Conservation (phyloP, 257 asterid species). For the Solanum chiquidenum region DNA sequence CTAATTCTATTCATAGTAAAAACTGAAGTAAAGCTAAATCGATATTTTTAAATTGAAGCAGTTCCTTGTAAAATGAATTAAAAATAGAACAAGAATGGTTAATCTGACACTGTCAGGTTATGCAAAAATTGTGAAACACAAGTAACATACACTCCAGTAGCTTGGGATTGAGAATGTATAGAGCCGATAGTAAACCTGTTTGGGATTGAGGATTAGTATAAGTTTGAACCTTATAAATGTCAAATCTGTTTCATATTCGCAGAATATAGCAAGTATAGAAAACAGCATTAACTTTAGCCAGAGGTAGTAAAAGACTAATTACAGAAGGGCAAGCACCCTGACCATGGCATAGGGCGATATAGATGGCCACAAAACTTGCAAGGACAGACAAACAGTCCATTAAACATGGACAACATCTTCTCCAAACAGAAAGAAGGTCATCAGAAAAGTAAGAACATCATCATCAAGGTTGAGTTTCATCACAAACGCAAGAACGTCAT, state of each 20-base stretch:
- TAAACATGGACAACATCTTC: constrained; percentile 29
- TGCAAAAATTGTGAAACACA: background rate
- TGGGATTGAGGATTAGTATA: background rate
- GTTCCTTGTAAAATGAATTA: background rate
- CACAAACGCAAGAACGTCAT: constrained; percentile 29
- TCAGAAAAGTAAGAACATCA: background rate
- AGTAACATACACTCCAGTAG: background rate
- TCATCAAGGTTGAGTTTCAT: background rate
- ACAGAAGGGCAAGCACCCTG: background rate
- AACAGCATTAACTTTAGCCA: background rate
- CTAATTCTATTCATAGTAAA: background rate
- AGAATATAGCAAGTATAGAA: background rate
- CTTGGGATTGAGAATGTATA: background rate
- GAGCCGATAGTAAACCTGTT: background rate
- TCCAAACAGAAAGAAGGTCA: constrained; percentile 6
- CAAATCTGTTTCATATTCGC: background rate
- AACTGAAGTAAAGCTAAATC: background rate
- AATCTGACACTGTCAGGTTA: background rate
- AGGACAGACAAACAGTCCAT: constrained; percentile 45
- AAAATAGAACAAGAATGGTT: background rate
- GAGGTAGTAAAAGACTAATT: background rate
- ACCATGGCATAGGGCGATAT: constrained; percentile 30
- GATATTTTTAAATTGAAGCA: background rate
- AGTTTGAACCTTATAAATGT: background rate
- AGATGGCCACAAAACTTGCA: constrained; percentile 34